Conservation (phyloP, 176 grass and related monocot genomes). For the Echinochloa phyllopogon region DNA sequence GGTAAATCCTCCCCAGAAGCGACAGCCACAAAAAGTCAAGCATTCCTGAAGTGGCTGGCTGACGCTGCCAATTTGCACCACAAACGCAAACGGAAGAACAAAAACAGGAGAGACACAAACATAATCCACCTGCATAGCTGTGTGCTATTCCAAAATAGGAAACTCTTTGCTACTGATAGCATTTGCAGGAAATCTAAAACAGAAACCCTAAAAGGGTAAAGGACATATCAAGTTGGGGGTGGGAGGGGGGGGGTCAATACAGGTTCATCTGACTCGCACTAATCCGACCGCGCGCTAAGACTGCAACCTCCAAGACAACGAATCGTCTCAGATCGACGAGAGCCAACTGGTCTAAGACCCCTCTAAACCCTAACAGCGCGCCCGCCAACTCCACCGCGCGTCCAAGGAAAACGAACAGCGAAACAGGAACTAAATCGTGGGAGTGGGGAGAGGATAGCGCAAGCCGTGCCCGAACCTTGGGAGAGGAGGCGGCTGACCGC, state of each 20-base stretch:
- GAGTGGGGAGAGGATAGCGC: background rate
- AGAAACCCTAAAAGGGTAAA: conserved; percentile 37
- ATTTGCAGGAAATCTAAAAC: conserved; percentile 39
- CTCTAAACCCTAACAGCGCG: conserved; percentile 33
- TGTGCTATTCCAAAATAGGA: conserved; percentile 21
- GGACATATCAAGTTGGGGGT: background rate
- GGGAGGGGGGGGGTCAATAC: background rate
- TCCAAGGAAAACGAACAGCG: background rate
- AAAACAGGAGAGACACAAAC: background rate
- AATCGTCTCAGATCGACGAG: conserved; percentile 44
- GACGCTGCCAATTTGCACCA: background rate
- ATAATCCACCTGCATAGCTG: background rate
- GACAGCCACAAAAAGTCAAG: background rate
- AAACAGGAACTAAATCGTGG: conserved; percentile 30
- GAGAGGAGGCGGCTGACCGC: conserved; percentile 90
- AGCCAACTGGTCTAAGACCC: background rate
- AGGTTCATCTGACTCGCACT: conserved; percentile 21
- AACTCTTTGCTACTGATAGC: conserved; percentile 10
- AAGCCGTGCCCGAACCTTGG: conserved; percentile 59
- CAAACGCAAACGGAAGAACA: background rate
- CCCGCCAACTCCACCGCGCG: background rate
- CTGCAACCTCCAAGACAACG: background rate
- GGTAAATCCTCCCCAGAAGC: background rate
- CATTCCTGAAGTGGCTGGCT: conserved; percentile 20
- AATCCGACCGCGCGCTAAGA: background rate